Conservation (phyloP, 2,329 filamentous ascomycete species). For the Diaporthe australafricana region DNA sequence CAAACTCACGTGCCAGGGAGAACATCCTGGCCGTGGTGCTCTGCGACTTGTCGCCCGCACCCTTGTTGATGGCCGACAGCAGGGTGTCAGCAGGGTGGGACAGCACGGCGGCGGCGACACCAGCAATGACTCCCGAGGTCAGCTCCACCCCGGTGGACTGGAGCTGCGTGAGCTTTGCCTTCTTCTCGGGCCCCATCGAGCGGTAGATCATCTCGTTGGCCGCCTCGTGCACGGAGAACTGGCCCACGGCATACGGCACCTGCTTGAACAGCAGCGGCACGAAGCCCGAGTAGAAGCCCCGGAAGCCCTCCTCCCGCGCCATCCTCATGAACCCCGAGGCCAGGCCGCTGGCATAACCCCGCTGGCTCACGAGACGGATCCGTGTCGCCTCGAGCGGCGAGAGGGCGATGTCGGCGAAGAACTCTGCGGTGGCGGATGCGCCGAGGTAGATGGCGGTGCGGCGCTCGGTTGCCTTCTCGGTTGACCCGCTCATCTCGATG, state of each 20-base stretch:
- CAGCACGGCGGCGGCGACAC: conserved; percentile 88
- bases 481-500: conserved; percentile 74
- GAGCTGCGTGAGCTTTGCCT: conserved; percentile 75
- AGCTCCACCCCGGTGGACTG: conserved; percentile 87
- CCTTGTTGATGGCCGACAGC: conserved; percentile 67
- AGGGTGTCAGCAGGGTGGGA: conserved; percentile 86
- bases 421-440: conserved; percentile 75
- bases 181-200: conserved; percentile 72
- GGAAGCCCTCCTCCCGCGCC: conserved; percentile 78
- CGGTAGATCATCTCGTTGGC: conserved; percentile 82
- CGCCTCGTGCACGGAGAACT: conserved; percentile 95
- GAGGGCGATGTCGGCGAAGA: conserved; percentile 83
- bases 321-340: conserved; percentile 80
- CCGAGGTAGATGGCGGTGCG: conserved; percentile 77
- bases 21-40: conserved; percentile 63
- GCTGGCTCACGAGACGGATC: conserved; percentile 84
- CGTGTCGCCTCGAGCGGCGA: conserved; percentile 90
- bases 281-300: conserved; percentile 92
- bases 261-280: conserved; percentile 88
- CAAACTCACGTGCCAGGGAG: conserved; percentile 62
- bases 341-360: conserved; percentile 80
- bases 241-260: conserved; percentile 93
- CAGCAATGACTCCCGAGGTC: conserved; percentile 85
- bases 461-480: conserved; percentile 55
- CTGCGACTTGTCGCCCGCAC: conserved; percentile 60